A percentile compares a stretch with the other conserved stretches of the same genome.
phyloP scores from a whole-genome alignment of 495 filamentous ascomycete genomes.

The Penicillium paxilli region DNA sequence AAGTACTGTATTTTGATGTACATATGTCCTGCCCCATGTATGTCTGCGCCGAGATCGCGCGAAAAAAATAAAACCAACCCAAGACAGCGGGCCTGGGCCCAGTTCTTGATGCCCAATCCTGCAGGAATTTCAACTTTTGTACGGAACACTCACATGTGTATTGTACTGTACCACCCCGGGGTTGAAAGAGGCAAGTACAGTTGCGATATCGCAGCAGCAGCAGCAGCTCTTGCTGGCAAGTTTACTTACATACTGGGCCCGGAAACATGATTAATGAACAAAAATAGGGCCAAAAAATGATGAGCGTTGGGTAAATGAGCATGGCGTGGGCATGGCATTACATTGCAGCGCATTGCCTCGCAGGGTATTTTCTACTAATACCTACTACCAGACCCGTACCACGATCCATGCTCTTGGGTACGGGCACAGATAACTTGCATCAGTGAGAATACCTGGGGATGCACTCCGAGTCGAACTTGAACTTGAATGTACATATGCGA shows the following conservation, averaged over 20 bases:
- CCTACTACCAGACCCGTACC: not conserved
- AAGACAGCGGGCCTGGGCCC: not conserved
- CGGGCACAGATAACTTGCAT: not conserved
- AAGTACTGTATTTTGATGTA: not conserved
- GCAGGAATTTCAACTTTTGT: not conserved
- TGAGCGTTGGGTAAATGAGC: too few species aligned
- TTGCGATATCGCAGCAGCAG: too few species aligned
- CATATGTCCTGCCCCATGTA: not conserved
- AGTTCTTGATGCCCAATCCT: conserved; percentile 1
- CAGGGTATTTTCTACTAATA: not conserved
- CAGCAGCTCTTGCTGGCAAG: too few species aligned
- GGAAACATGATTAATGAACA: too few species aligned
- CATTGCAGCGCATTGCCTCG: not conserved
- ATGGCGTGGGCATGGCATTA: not conserved
- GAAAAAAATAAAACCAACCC: not conserved
- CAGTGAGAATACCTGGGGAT: not conserved
- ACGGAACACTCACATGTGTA: too few species aligned
- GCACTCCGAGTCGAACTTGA: not conserved
- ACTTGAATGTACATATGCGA: not conserved
- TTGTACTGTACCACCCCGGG: too few species aligned
- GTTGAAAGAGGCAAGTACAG: too few species aligned
- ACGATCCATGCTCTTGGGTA: not conserved
- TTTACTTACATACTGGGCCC: too few species aligned
- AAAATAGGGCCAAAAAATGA: too few species aligned
- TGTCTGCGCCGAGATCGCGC: not conserved